phyloP scores from a whole-genome alignment of 2,329 filamentous ascomycete genomes.

The Fusarium verticillioides region DNA sequence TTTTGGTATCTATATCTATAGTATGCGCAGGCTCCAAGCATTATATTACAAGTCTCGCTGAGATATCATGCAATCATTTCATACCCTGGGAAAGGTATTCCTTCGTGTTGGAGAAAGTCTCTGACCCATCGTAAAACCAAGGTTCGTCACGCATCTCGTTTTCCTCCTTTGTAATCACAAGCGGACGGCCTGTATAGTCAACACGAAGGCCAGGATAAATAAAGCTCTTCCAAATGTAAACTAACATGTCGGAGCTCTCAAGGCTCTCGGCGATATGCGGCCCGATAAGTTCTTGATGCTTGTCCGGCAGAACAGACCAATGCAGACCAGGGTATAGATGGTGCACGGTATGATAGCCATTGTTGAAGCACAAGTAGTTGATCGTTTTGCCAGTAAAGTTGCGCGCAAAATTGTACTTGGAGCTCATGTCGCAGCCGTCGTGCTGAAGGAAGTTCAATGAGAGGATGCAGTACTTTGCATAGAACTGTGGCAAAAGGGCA shows the following conservation, averaged over 20 bases:
- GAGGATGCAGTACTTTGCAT: constrained; percentile 18
- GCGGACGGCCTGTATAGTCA: constrained; percentile 7
- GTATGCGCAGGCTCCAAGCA: not conserved
- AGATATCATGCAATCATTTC: not conserved
- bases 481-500: constrained; percentile 9
- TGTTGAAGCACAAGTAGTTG: constrained; percentile 20
- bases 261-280: not conserved
- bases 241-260: not conserved
- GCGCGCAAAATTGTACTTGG: constrained; percentile 22
- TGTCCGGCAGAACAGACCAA: constrained; percentile 14
- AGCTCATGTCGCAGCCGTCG: constrained; percentile 23
- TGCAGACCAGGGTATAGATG: constrained; percentile 13
- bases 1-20: not conserved
- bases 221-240: constrained; percentile 14
- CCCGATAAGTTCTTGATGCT: constrained; percentile 8
- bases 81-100: constrained; percentile 19
- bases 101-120: constrained; percentile 10
- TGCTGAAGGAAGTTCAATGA: constrained; percentile 22
- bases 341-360: constrained; percentile 22
- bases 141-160: constrained; percentile 21
- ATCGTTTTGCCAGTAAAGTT: constrained; percentile 8
- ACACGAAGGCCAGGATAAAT: constrained; percentile 11
- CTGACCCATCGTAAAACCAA: constrained; percentile 2
- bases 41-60: not conserved
- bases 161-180: constrained; percentile 12